Base-by-base conservation (phyloP, 176 grass and related monocot genomes). In the Aegilops umbellulata region DNA sequence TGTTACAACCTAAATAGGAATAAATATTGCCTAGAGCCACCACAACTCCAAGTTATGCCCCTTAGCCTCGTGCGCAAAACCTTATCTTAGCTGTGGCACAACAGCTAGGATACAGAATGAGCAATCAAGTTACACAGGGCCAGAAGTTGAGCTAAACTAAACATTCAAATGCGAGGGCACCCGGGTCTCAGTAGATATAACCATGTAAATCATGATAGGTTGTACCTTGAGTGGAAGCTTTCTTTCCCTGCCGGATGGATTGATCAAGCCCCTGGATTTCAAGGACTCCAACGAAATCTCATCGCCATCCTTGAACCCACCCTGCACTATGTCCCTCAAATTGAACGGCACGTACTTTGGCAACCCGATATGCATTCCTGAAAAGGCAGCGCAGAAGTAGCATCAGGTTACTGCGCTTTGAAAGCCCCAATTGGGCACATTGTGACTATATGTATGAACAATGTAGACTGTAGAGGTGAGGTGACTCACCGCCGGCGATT, bases 311-410 rank as follows among this genome's bases (percentile, higher is more conserved):
- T 90, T 86, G 86, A 99, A 99, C 69, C 87, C 94, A 30, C 80
- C 94, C 74, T 80, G 87, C 25, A 74, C 84, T 67, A 96, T 91
- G 76, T 96, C 97, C 88, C 89, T 94, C 62, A 99, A 82, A 78
- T 99, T 99, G 76, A 99, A 91, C 39, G 97, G 69, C 16, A 99
- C 92, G 73, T 91, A 96, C 84, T 99, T 99, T 34, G 92, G 94
- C 82, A 99, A 78, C 35, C 97, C 97, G 24, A 88, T 93, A 51
- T 88, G 88, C 97, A 99, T 99, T 74, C 97, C 97, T 99, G 87
- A 47, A 83, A 90, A 85, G 22, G 76, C 51, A 88, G 5, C 29
- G 30, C 30, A 69, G 69, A 87, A 88, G 3, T 84, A 66, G 13
- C 76, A 76, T 80, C 68, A 84, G 49, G 22, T 61, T 67, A 60